These are phyloP conservation scores for Boletus sp. DNA, from an alignment of 768 basidiomycete genomes.

Conservation along the genomic window DNA sequence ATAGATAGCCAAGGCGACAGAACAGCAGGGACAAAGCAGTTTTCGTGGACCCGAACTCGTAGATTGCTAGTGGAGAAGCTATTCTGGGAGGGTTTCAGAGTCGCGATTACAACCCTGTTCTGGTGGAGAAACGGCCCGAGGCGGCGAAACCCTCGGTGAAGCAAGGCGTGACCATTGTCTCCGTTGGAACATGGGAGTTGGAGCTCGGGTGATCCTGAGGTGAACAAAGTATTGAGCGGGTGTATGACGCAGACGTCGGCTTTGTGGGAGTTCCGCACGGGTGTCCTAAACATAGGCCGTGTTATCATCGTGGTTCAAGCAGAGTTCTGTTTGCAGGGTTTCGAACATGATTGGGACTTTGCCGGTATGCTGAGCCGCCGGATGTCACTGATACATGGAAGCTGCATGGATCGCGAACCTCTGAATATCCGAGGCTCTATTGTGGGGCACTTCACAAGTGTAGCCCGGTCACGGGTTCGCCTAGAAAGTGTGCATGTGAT, in stretches of 20 bases:
- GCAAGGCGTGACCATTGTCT: not conserved
- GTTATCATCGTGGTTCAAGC: not conserved
- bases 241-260: not conserved
- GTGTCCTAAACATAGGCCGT: constrained; percentile 8
- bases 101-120: not conserved
- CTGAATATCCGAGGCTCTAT: too few species aligned
- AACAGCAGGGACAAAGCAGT: not conserved
- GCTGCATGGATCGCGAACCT: too few species aligned
- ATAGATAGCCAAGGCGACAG: not conserved
- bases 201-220: not conserved
- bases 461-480: too few species aligned
- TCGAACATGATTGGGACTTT: not conserved
- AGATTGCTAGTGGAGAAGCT: not conserved
- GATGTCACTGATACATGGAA: too few species aligned
- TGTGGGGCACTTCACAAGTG: too few species aligned
- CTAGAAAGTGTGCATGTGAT: not conserved
- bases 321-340: too few species aligned
- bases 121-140: not conserved
- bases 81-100: not conserved
- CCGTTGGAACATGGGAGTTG: constrained; percentile 1
- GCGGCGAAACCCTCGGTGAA: not conserved
- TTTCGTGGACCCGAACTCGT: not conserved
- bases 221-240: constrained; percentile 1
- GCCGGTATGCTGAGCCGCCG: too few species aligned
- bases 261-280: not conserved